phyloP scores from a whole-genome alignment of 768 basidiomycete genomes.

The Boletus patriciae region DNA sequence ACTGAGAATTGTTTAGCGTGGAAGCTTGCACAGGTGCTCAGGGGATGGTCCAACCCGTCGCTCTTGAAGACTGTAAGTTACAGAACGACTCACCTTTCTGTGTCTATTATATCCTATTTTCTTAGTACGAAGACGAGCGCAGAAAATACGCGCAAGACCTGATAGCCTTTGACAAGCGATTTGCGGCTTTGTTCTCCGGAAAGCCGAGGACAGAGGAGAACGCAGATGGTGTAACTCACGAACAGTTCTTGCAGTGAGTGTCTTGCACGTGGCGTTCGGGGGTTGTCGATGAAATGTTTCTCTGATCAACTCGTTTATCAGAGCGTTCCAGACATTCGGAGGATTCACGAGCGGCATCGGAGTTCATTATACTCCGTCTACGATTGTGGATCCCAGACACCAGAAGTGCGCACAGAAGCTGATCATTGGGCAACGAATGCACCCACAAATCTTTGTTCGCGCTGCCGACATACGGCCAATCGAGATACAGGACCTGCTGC shows the following conservation, averaged over 20 bases:
- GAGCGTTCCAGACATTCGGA: conserved; percentile 40
- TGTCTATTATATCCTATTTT: background rate
- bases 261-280: background rate
- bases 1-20: conserved; percentile 47
- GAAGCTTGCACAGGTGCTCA: conserved; percentile 49
- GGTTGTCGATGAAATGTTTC: background rate
- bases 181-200: conserved; percentile 64
- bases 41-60: conserved; percentile 39
- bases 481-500: conserved; percentile 44
- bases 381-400: conserved; percentile 34
- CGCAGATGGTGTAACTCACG: conserved; percentile 34
- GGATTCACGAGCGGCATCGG: conserved; percentile 40
- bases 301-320: conserved; percentile 13
- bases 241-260: conserved; percentile 37
- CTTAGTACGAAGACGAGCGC: conserved; percentile 70
- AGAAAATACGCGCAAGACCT: conserved; percentile 69
- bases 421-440: conserved; percentile 40
- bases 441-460: conserved; percentile 36
- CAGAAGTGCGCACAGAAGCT: conserved; percentile 35
- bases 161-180: conserved; percentile 68
- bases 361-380: conserved; percentile 41
- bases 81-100: background rate
- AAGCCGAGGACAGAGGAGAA: conserved; percentile 53
- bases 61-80: conserved; percentile 43
- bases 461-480: conserved; percentile 38